Base-by-base conservation (phyloP, 2,329 filamentous ascomycete species). In the Alternaria sp. region DNA sequence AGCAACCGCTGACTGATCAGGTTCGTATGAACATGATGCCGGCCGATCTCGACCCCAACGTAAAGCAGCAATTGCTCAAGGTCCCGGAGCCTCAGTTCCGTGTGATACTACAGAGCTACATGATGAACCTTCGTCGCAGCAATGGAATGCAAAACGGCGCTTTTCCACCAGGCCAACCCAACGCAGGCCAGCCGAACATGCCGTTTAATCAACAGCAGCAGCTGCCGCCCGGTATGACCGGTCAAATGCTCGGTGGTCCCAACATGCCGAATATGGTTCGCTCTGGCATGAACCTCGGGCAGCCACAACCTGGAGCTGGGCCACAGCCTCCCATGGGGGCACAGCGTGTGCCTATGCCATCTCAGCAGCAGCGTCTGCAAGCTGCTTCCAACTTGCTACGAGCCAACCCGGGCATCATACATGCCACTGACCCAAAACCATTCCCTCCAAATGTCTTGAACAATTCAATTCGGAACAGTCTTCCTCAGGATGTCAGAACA, bases 401-500 rank as follows among this genome's bases (percentile, higher is more conserved):
- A 40, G 63, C 66, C 9, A 77, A 72, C 23, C 76, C 75, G 29
- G 74, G 75, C 3, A 72, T 75, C 54, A 73, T 77, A 17, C 58
- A 66, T 14, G 62, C 62, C 26, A 76, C 74, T 2, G 76, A 78
- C 44, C 50, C 60, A 7, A 70, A 62, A n/a, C 69, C 68, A 0
- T 77, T 74, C 36, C 74, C 72, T 26, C 70, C 71, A 4, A 71
- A 65, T 41, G 66, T 74, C 4, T 51, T 76, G 13, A 71, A 67
- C 42, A 51, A 61, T 28, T 62, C 61, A 37, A 56, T 71, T 13
- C 67, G 62, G 50, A 63, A 71, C 45, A 69, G 54, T 39, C 45
- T 85, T 9, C 84, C 85, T 5, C 80, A 80, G 28, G 73, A 82
- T 11, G 76, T 87, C 24, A 83, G 80, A 63, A 82, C 80, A 2